Percentiles rank a stretch among this genome's conserved stretches.
These are phyloP conservation scores for Pseudohalonectria lignicola DNA, from an alignment of 2,329 filamentous ascomycete species.

Conservation along the genomic window DNA sequence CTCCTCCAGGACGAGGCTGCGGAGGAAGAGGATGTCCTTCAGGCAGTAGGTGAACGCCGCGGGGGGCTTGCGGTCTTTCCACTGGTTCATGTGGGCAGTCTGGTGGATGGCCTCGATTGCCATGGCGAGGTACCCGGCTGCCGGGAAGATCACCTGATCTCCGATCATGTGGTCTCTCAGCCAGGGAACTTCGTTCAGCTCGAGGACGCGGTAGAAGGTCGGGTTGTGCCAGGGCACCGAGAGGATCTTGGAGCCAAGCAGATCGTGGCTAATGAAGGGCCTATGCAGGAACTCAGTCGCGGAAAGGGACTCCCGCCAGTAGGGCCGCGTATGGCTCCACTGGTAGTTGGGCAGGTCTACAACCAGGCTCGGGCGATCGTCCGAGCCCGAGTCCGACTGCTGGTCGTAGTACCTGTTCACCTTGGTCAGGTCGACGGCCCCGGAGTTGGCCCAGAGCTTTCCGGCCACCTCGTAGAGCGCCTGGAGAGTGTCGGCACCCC, in stretches of 20 bases:
- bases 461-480: background rate
- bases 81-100: no score
- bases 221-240: conserved; percentile 5
- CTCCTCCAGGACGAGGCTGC: background rate
- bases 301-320: conserved; percentile 6
- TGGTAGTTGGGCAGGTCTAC: conserved; percentile 6
- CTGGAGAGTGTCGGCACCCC: conserved; percentile 1
- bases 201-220: conserved; percentile 15
- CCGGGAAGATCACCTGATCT: conserved; percentile 11
- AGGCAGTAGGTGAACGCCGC: no score
- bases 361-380: no score
- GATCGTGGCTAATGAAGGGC: no score
- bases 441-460: background rate
- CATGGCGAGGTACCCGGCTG: conserved; percentile 7
- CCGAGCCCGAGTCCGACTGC: no score
- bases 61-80: no score
- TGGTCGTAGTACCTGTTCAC: no score
- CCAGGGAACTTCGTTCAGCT: conserved; percentile 16
- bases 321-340: conserved; percentile 4
- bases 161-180: conserved; percentile 15
- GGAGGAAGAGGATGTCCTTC: background rate
- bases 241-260: conserved; percentile 21
- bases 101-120: conserved; percentile 8
- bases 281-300: no score
- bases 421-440: background rate